These are phyloP conservation scores for Teratosphaeriaceae sp. DNA, from an alignment of 2,329 filamentous ascomycete species.

Conservation along the genomic window DNA sequence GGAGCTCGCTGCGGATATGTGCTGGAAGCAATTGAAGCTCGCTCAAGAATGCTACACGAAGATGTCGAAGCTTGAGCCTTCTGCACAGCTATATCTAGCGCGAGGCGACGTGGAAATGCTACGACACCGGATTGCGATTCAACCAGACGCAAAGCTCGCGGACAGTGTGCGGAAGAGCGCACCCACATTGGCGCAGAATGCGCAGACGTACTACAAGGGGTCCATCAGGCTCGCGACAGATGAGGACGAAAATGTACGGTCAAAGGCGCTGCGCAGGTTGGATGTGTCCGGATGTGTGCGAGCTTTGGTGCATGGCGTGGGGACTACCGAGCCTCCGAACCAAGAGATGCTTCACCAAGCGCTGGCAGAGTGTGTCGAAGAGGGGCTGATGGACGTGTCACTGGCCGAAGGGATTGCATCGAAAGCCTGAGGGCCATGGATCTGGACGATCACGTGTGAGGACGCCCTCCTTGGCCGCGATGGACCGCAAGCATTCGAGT, in stretches of 20 bases:
- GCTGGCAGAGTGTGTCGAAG: slow-evolving; percentile 47
- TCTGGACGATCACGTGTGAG: too few species aligned
- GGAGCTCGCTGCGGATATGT: slow-evolving; percentile 19
- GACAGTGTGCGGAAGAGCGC: slow-evolving; percentile 38
- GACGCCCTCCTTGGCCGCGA: too few species aligned
- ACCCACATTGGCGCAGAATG: slow-evolving; percentile 47
- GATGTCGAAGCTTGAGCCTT: slow-evolving; percentile 42
- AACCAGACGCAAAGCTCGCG: slow-evolving; percentile 29
- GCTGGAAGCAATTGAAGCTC: slow-evolving; percentile 49
- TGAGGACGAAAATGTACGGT: slow-evolving; percentile 29
- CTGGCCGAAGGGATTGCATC: slow-evolving; percentile 2
- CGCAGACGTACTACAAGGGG: slow-evolving; percentile 52
- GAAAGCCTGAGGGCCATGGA: too few species aligned
- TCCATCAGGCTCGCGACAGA: slow-evolving; percentile 30
- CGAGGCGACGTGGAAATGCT: slow-evolving; percentile 52
- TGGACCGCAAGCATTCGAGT: too few species aligned
- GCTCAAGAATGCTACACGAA: slow-evolving; percentile 45
- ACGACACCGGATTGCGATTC: slow-evolving; percentile 43
- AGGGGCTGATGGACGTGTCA: slow-evolving; percentile 29
- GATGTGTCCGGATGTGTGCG: slow-evolving; percentile 34
- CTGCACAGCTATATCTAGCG: slow-evolving; percentile 45
- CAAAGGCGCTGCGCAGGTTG: slow-evolving; percentile 33
- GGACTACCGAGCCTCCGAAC: slow-evolving; percentile 34
- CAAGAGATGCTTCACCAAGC: slow-evolving; percentile 37
- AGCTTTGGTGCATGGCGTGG: slow-evolving; percentile 33